A percentile compares a stretch with the other conserved stretches of the same genome.
Conservation (phyloP, 2,329 filamentous ascomycete genomes). For the Aspergillus sp. region DNA sequence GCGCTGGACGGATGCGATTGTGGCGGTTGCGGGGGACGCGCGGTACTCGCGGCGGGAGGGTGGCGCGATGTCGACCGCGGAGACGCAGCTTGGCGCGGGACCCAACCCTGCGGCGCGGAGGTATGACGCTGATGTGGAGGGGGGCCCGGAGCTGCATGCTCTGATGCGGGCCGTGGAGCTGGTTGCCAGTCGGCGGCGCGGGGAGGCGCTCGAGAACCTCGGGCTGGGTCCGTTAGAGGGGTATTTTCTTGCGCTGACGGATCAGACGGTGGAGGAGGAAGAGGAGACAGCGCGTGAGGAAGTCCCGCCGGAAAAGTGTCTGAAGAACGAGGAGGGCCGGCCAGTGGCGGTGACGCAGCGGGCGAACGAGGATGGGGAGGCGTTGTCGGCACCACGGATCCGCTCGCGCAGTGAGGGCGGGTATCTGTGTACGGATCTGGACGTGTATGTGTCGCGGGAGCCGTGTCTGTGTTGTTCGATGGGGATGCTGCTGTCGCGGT, state of each 20-base stretch:
- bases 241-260: conserved; percentile 45
- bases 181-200: conserved; percentile 41
- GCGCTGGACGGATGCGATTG: conserved; percentile 35
- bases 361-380: neutral
- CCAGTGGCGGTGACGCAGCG: conserved; percentile 4
- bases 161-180: conserved; percentile 46
- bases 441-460: conserved; percentile 93
- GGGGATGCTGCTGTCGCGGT: conserved; percentile 91
- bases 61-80: conserved; percentile 21
- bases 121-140: conserved; percentile 38
- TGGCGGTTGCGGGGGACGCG: conserved; percentile 46
- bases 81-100: conserved; percentile 15
- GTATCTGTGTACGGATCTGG: conserved; percentile 90
- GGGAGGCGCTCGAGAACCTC: conserved; percentile 19
- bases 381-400: conserved; percentile 48
- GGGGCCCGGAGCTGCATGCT: conserved; percentile 46
- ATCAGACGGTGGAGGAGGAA: conserved; percentile 48
- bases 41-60: conserved; percentile 36
- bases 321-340: conserved; percentile 16
- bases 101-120: conserved; percentile 24
- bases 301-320: conserved; percentile 17
- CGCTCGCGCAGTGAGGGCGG: conserved; percentile 73
- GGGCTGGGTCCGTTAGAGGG: conserved; percentile 28
- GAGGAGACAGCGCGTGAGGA: conserved; percentile 3
- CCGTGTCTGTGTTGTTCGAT: conserved; percentile 96